These are phyloP conservation scores for Linanthus parryae DNA, from an alignment of 148 eudicot genomes.

Conservation along the genomic window DNA sequence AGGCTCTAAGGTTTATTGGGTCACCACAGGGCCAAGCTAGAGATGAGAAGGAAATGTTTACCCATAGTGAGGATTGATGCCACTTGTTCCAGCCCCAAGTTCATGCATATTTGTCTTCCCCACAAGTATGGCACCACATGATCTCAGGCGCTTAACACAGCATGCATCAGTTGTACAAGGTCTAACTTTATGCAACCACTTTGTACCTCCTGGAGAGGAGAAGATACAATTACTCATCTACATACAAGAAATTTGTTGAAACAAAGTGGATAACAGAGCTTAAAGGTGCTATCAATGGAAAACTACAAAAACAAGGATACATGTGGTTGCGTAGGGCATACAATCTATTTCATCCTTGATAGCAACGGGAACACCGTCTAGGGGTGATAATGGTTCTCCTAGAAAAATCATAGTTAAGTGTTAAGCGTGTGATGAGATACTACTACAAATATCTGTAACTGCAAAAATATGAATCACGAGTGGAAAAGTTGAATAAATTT, in stretches of 20 bases:
- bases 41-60: no score
- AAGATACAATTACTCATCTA: conserved; percentile 3
- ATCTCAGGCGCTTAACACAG: conserved; percentile 66
- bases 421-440: no score
- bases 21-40: no score
- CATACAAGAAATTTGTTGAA: background rate
- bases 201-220: conserved; percentile 96
- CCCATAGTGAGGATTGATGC: conserved; percentile 99
- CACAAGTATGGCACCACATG: conserved; percentile 83
- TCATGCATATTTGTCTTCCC: conserved; percentile 99
- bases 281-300: no score
- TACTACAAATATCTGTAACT: no score
- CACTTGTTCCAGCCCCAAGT: conserved; percentile 96
- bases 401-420: no score
- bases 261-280: background rate
- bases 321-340: conserved; percentile 93
- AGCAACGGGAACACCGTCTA: conserved; percentile 92
- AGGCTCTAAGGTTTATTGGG: no score
- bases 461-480: background rate
- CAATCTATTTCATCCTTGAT: conserved; percentile 97
- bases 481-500: no score
- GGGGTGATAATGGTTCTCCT: conserved; percentile 81
- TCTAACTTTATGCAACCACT: conserved; percentile 80
- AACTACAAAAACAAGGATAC: conserved; percentile 19
- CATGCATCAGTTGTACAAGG: conserved; percentile 67